Evolutionary conservation across 2,329 filamentous ascomycete genomes (phyloP), one percentile per base, ranked within the genome.

Genomic region (Xylariaceae sp.): DNA sequence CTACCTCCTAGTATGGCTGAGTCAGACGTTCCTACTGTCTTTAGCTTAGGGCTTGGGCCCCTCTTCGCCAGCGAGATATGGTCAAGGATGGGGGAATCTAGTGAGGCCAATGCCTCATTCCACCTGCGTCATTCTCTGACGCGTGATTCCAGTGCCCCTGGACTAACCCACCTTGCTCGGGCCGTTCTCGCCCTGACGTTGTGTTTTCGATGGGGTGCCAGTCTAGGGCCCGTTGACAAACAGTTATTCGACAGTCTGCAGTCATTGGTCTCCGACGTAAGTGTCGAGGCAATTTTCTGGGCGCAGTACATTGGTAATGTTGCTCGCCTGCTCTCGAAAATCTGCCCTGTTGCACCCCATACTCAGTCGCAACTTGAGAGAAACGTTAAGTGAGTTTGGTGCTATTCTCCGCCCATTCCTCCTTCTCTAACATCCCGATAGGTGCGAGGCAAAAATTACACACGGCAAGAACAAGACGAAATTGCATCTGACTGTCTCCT

Each of bases 101-200:
- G 63, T 15, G 69, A 71, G 31, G 61, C 66, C 6, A 81, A 81
- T 48, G 76, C 85, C 1, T 75, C 83, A 3, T 76, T 78, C 35
- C 83, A 83, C 6, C 65, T 95, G n/a, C 80, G 88, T 51, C 70
- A 77, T 44, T 83, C 85, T 2, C 78, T 86, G 5, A 78, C 75
- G 1, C 79, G 85, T 0, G 65, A 83, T 24, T 70, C 89, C 1
- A 73, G 76, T 11, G 71, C 75, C 1, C 86, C 90, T 27, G 87
- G 87, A 0, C 64, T 94, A 17, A 81, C 78, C 1, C 88, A 96
- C 56, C 61, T 78, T 31, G 73, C 80, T 35, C 76, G 88, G 9
- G 83, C 85, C 0, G 61, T 85, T 2, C 67, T 95, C 3, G 85
- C 78, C 0, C 65, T 94, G 3, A 73, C 83, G 1, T 68, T 86